Conservation (phyloP, 2,329 filamentous ascomycete species). For the Fonsecaea monophora region DNA sequence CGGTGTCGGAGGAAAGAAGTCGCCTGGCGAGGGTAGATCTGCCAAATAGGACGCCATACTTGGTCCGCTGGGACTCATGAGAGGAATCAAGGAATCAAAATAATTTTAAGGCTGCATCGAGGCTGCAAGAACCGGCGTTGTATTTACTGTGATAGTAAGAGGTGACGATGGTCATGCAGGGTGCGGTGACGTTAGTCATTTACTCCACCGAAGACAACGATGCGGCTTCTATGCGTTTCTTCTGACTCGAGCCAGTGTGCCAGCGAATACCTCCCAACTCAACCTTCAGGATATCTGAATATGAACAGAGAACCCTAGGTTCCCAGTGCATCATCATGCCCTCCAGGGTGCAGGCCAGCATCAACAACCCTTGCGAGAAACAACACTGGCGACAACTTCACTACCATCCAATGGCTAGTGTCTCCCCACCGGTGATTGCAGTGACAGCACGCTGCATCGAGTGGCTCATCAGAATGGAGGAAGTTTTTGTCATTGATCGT, state of each 20-base stretch:
- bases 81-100: not conserved
- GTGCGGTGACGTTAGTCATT: not conserved
- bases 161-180: not conserved
- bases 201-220: not conserved
- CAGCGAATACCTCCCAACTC: not conserved
- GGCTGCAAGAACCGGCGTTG: not conserved
- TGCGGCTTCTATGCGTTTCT: not conserved
- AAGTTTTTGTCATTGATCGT: not conserved
- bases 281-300: not conserved
- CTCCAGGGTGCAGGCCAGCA: not conserved
- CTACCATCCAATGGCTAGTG: not conserved
- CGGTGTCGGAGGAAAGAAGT: slow-evolving; percentile 51
- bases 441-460: too few relatives aligned
- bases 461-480: too few relatives aligned
- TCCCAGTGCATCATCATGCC: not conserved
- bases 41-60: slow-evolving; percentile 37
- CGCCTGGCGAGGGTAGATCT: slow-evolving; percentile 41
- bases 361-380: not conserved
- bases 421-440: too few relatives aligned
- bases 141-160: not conserved
- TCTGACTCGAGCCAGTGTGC: not conserved
- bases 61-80: not conserved
- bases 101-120: too few relatives aligned
- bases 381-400: too few relatives aligned
- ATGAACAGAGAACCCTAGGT: not conserved